Conservation (phyloP, 768 basidiomycete species). For the Leucocoprinus leucothites region DNA sequence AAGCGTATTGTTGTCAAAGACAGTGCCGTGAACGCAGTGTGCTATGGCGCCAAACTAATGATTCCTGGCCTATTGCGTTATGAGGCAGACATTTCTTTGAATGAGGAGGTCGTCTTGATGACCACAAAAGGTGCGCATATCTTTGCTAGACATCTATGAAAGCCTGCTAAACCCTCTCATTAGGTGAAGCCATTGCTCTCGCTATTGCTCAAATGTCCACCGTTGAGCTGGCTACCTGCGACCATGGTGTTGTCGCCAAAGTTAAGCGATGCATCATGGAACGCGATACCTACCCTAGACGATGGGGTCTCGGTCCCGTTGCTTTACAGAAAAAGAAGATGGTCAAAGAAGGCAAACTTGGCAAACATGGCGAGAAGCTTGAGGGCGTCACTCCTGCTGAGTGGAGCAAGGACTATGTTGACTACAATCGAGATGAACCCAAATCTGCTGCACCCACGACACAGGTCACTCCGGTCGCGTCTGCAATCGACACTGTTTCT, state of each 20-base stretch:
- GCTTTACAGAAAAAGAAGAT: conserved; percentile 98
- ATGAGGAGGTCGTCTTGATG: conserved; percentile 98
- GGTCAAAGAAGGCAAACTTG: conserved; percentile 95
- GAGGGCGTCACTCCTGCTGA: conserved; percentile 84
- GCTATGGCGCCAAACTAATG: conserved; percentile 99
- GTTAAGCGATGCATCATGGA: conserved; percentile 99
- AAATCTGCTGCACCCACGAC: conserved; percentile 35
- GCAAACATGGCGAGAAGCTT: conserved; percentile 90
- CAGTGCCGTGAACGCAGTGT: conserved; percentile 97
- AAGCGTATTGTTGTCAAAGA: conserved; percentile 99
- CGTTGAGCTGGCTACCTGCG: conserved; percentile 95
- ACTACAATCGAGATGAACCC: conserved; percentile 72
- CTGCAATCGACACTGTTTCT: conserved; percentile 21
- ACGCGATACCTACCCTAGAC: conserved; percentile 94
- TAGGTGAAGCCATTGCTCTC: conserved; percentile 90
- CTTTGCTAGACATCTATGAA: conserved; percentile 4
- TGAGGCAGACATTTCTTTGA: conserved; percentile 88
- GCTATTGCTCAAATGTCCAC: conserved; percentile 98
- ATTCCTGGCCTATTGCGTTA: conserved; percentile 97
- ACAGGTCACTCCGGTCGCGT: conserved; percentile 22
- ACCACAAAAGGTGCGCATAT: conserved; percentile 81
- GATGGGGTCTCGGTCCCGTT: conserved; percentile 98
- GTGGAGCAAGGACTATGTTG: conserved; percentile 93
- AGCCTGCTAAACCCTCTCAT: conserved; percentile 2
- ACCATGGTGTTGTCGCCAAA: conserved; percentile 98